Conservation (phyloP, 257 asterid genomes). For the Apocynum venetum region DNA sequence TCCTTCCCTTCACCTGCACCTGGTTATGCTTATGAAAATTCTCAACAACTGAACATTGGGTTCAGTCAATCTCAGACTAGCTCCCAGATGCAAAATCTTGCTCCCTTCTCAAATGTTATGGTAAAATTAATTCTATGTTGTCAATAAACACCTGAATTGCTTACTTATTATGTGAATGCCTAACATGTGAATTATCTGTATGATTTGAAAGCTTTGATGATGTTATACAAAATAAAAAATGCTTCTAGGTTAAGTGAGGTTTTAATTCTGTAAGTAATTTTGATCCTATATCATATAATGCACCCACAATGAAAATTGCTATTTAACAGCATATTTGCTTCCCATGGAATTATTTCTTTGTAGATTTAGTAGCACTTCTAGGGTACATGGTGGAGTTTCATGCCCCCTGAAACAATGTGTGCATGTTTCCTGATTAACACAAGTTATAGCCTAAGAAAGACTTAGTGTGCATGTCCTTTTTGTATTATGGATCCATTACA, state of each 20-base stretch:
- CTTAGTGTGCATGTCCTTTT: neutral
- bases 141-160: neutral
- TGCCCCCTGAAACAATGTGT: neutral
- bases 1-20: slow-evolving; percentile 47
- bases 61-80: slow-evolving; percentile 44
- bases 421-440: neutral
- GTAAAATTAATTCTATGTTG: slow-evolving; percentile 33
- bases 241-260: neutral
- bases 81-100: slow-evolving; percentile 55
- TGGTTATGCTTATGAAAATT: slow-evolving; percentile 52
- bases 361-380: neutral
- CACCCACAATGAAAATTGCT: neutral
- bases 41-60: slow-evolving; percentile 48
- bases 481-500: neutral
- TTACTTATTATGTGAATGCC: neutral
- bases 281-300: neutral
- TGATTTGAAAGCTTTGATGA: neutral
- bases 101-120: slow-evolving; percentile 56
- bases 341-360: neutral
- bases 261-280: neutral
- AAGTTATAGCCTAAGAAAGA: neutral
- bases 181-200: neutral
- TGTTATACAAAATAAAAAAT: neutral
- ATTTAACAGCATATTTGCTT: neutral
- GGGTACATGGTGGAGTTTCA: neutral